phyloP scores from a whole-genome alignment of 495 filamentous ascomycete genomes.

The Schizothecium vesticola region DNA sequence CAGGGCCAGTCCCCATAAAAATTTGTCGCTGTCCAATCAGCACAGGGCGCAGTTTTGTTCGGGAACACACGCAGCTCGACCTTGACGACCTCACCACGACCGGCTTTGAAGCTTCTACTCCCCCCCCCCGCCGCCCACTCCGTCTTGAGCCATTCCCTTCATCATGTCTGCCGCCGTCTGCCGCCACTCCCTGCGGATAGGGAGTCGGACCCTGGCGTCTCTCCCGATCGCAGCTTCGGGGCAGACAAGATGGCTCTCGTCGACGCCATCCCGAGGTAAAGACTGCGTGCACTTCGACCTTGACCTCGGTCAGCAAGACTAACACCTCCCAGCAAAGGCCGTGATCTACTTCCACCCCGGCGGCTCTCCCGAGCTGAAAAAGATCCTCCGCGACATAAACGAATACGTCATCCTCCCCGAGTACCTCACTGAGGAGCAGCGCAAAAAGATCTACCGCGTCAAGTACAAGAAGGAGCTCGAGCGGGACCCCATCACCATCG shows the following conservation, averaged over 20 bases:
- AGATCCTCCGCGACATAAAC: constrained; percentile 49
- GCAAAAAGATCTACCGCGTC: constrained; percentile 47
- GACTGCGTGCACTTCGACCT: background rate
- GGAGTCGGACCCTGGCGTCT: constrained; percentile 13
- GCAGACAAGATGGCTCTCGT: constrained; percentile 22
- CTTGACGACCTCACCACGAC: background rate
- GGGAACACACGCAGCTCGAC: background rate
- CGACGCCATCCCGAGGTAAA: constrained; percentile 20
- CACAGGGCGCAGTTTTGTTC: background rate
- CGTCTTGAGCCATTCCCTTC: background rate
- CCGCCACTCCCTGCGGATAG: constrained; percentile 18
- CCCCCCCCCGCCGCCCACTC: background rate
- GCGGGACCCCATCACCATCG: constrained; percentile 55
- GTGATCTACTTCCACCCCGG: constrained; percentile 29
- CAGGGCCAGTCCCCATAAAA: background rate
- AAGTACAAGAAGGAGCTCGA: constrained; percentile 48
- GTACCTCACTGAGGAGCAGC: constrained; percentile 52
- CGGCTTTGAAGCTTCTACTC: background rate
- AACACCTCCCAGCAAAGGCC: background rate
- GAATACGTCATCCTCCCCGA: constrained; percentile 59
- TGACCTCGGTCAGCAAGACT: background rate
- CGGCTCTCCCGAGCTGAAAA: constrained; percentile 33
- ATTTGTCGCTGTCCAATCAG: constrained; percentile 7
- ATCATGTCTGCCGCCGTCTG: constrained; percentile 20
- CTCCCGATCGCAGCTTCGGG: constrained; percentile 1